Percentiles rank a stretch among this genome's conserved stretches.
Evolutionary conservation across 306 rosid genomes (phyloP).

Genomic region (Oxytropis ochrocephala): DNA sequence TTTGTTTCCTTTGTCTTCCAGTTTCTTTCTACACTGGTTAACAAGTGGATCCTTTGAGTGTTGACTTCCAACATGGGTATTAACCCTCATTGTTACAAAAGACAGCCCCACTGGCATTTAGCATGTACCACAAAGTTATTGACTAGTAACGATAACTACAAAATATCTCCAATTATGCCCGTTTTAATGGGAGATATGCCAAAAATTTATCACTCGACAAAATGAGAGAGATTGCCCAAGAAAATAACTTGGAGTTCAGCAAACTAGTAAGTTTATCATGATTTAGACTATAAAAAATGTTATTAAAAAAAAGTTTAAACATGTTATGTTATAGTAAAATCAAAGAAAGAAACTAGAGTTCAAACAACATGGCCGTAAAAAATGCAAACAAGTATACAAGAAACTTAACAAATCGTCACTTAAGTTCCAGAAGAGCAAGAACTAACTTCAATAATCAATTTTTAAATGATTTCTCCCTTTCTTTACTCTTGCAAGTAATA

Average conservation of each 20-base stretch:
- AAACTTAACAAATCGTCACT: not conserved
- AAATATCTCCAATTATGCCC: not conserved
- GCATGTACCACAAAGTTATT: not conserved
- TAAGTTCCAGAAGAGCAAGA: not conserved
- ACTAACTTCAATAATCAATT: not conserved
- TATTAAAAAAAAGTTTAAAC: not conserved
- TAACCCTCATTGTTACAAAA: not conserved
- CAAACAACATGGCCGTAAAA: not conserved
- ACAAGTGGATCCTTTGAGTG: not conserved
- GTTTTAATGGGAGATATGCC: not conserved
- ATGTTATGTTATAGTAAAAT: not conserved
- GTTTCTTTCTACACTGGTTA: not conserved
- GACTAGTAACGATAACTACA: not conserved
- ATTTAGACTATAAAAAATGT: not conserved
- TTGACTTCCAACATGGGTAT: not conserved
- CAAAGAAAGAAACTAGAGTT: not conserved
- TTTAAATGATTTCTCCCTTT: not conserved
- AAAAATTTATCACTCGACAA: not conserved
- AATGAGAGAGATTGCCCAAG: not conserved
- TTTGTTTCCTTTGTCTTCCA: not conserved
- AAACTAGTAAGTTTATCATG: not conserved
- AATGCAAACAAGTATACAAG: not conserved
- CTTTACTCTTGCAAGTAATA: not conserved
- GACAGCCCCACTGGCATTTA: not conserved
- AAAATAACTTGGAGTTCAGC: not conserved